Base-by-base conservation (phyloP, 2,329 filamentous ascomycete species). In the Orbilia oligospora region DNA sequence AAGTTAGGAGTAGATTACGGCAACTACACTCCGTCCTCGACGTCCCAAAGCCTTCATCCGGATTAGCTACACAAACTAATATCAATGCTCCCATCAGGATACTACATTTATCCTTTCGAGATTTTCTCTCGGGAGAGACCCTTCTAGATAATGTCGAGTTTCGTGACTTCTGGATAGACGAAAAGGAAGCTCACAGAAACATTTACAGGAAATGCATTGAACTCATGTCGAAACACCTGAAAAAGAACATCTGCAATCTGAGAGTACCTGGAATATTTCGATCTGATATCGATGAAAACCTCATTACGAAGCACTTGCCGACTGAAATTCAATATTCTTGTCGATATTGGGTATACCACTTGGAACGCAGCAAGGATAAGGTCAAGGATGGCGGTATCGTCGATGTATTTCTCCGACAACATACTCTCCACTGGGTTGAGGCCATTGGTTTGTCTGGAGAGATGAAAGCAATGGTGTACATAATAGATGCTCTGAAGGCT, bases 351-450 rank as follows among this genome's bases (percentile, higher is more conserved):
- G 79, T 83, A 20, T 80, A 82, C 36, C 83, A 84, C 80, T 66
- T 83, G 0, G 63, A 81, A 78, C 75, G 80, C 33, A 82, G 82
- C 81, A 72, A 76, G 66, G 76, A 80, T 75, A 80, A 77, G 78
- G 69, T 36, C 20, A 38, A 5, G 1, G 81, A 83, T 73, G 65
- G 72, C 66, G 80, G 82, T 30, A 20, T 80, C 67, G 81, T 78
- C 12, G 79, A 84, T 66, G 20, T 68, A 9, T 85, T 85, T 76
- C 81, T 85, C 5, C 69, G 82, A 68, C 64, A 73, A 56, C 81
- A 85, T 80, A 55, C 84, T 64, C 82, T 85, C 0, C 82, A 85
- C 73, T 85, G 83, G 84, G 81, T 85, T 30, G 83, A 85, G 73
- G 84, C 83, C 8, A 80, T 84, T 55, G 82, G 82, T 36, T 81